phyloP scores from a whole-genome alignment of 2,329 filamentous ascomycete genomes.

The Fusarium succisae region DNA sequence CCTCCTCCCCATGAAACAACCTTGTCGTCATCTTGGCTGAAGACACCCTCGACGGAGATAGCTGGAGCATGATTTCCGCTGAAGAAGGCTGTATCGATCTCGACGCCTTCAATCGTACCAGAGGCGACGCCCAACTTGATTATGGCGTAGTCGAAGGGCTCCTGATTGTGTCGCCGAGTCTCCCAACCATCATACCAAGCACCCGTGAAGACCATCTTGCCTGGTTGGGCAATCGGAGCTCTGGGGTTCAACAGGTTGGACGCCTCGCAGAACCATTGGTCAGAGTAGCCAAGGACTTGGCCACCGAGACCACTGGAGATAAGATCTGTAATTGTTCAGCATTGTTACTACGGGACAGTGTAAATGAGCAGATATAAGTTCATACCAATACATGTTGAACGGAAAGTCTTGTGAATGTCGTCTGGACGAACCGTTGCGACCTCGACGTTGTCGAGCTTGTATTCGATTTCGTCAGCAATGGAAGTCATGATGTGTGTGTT shows the following conservation, averaged over 20 bases:
- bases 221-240: constrained; percentile 68
- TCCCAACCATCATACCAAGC: constrained; percentile 80
- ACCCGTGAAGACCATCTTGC: constrained; percentile 75
- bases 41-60: constrained; percentile 80
- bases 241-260: constrained; percentile 71
- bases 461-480: constrained; percentile 59
- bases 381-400: constrained; percentile 69
- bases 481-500: constrained; percentile 44
- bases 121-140: constrained; percentile 74
- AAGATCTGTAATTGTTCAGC: constrained; percentile 58
- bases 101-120: constrained; percentile 76
- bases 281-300: constrained; percentile 71
- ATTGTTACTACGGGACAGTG: not conserved
- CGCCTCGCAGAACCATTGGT: constrained; percentile 76
- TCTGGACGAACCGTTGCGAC: constrained; percentile 59
- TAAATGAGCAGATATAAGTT: not conserved
- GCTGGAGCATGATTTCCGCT: constrained; percentile 83
- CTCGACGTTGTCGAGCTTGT: constrained; percentile 65
- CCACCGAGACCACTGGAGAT: constrained; percentile 69
- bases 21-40: constrained; percentile 70
- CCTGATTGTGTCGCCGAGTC: constrained; percentile 71
- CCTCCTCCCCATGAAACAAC: constrained; percentile 69
- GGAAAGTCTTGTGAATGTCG: constrained; percentile 69
- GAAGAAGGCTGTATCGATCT: constrained; percentile 85
- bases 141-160: constrained; percentile 73